Conservation (phyloP, 2,329 filamentous ascomycete genomes). For the Xylaria sp. region DNA sequence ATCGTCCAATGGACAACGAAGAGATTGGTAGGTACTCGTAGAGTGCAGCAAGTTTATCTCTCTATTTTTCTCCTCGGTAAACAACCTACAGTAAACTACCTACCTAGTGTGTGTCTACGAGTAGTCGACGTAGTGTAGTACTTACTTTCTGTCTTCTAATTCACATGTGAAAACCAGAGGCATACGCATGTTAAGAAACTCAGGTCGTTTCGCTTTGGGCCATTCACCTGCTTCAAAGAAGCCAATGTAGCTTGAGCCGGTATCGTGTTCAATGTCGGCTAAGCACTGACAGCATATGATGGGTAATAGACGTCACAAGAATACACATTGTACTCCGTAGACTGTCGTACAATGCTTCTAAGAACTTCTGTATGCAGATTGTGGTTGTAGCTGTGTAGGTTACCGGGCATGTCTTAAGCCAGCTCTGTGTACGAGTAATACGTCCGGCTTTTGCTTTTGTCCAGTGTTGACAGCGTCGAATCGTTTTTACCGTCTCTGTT, state of each 20-base stretch:
- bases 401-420: background rate
- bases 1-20: background rate
- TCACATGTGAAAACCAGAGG: no score
- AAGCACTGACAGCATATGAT: background rate
- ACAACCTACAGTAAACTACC: background rate
- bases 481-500: background rate
- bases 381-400: background rate
- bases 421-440: background rate
- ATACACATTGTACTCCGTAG: background rate
- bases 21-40: background rate
- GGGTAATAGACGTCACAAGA: slow-evolving; percentile 10
- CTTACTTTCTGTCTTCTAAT: no score
- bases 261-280: slow-evolving; percentile 8
- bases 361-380: background rate
- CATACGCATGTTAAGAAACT: background rate
- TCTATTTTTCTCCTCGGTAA: background rate
- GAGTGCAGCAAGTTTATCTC: background rate
- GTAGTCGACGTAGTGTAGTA: no score
- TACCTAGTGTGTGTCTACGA: background rate
- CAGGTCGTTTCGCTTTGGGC: background rate
- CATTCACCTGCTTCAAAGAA: no score
- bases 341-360: background rate
- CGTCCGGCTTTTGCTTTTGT: slow-evolving; percentile 4
- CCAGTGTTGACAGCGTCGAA: background rate
- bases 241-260: background rate